Evolutionary conservation across 768 basidiomycete genomes (phyloP), one percentile per base, ranked within the genome.

Genomic region (Cyclocybe cylindracea): DNA sequence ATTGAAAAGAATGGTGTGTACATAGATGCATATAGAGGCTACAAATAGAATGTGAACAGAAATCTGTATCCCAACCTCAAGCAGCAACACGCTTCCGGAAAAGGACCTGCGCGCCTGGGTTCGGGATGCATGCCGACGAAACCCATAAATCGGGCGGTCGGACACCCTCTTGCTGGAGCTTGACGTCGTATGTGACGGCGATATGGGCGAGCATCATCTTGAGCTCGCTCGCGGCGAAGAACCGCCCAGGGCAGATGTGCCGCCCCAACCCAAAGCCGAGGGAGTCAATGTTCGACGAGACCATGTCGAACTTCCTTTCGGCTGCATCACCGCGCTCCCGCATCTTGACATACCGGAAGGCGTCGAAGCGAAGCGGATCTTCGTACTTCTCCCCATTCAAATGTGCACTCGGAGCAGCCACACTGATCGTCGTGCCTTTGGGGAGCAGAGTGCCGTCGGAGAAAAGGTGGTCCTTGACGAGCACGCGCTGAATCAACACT

Each of bases 401-500:
- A 38, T 61, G 51, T 10, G 49, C 36, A 19, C 41, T n/a, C n/a
- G 31, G 38, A 18, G 14, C 4, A 19, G 50, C 33, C 9, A 53
- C 39, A 29, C 13, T 19, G n/a, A 57, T 45, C 1, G 19, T 48
- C 16, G 55, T 53, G 35, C 62, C 57, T 49, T 41, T n/a, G 4
- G 61, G 54, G 10, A 61, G 14, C 31, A 44, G 46, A 19, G 53
- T 58, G 10, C 62, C 61, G 35, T 61, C 58, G 13, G 48, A 55
- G 38, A 53, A 53, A 1, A 45, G 53, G 40, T 47, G 47, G 37
- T 54, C 57, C 29, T 53, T 50, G 32, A 57, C 39, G 2, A 68
- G 68, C 35, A 59, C 55, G 14, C 75, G 66, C 2, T 16, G 18
- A 49, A 74, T 39, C 0, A 59, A 50, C 6, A 61, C 73, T 61